Conservation (phyloP, 1,284 basidiomycete genomes). For the Rhodotorula sp. region DNA sequence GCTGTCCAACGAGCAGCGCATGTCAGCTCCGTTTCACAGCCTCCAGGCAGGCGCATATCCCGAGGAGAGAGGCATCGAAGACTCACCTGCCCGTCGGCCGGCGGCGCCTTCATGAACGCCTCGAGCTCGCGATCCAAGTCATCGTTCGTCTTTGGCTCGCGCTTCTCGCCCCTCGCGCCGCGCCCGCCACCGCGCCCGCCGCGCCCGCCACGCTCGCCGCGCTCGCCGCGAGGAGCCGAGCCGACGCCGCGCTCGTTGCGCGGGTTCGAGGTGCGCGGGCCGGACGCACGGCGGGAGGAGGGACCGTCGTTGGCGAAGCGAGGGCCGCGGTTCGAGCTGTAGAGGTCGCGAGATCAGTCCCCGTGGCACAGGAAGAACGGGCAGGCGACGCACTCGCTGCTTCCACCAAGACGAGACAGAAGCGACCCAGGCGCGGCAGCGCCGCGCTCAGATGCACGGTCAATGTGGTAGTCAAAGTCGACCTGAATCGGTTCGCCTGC, state of each 20-base stretch:
- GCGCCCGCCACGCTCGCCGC: conserved; percentile 45
- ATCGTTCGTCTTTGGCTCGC: conserved; percentile 65
- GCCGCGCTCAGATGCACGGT: conserved; percentile 9
- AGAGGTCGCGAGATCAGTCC: too few relatives aligned
- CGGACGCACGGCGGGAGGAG: not conserved
- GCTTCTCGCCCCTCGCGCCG: conserved; percentile 52
- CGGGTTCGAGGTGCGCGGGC: not conserved
- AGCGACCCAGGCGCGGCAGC: conserved; percentile 29
- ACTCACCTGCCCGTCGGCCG: conserved; percentile 5
- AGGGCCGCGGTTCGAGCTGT: not conserved
- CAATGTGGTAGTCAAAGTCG: conserved; percentile 36
- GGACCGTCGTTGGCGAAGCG: not conserved
- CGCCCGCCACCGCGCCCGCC: conserved; percentile 38
- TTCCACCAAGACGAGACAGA: conserved; percentile 32
- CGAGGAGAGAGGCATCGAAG: not conserved
- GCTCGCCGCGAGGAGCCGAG: conserved; percentile 39
- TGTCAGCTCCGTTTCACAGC: not conserved
- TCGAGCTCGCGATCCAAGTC: conserved; percentile 90
- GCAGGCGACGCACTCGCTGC: conserved; percentile 10
- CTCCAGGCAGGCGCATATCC: not conserved
- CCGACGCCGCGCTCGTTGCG: conserved; percentile 15
- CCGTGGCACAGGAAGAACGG: too few relatives aligned
- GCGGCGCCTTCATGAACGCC: conserved; percentile 67
- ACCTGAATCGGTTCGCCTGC: conserved; percentile 41
- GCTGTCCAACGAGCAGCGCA: not conserved